Percentiles rank a stretch among this genome's conserved stretches.
These are phyloP conservation scores for Eimeria acervulina DNA, from an alignment of 169 alveolate species.

Conservation along the genomic window DNA sequence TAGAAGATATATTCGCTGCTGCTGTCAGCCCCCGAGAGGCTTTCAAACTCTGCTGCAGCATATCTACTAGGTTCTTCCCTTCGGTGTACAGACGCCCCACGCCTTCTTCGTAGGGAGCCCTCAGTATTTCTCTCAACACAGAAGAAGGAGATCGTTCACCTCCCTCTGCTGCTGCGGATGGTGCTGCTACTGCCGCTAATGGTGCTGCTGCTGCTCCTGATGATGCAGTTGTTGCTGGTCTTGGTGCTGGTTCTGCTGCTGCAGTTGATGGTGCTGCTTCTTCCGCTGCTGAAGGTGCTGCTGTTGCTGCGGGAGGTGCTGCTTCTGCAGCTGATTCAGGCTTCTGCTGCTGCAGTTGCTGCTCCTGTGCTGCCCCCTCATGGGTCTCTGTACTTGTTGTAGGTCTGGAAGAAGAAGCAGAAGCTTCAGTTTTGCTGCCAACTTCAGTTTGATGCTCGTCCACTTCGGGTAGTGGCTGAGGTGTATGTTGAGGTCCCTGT, in stretches of 20 bases:
- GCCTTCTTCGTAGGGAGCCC: background rate
- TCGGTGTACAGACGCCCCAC: background rate
- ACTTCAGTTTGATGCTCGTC: background rate
- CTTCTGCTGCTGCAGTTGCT: slow-evolving; percentile 11
- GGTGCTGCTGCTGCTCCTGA: background rate
- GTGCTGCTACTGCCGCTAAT: background rate
- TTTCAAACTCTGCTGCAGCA: background rate
- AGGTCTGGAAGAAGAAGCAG: background rate
- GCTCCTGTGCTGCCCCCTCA: background rate
- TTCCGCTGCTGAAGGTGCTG: background rate
- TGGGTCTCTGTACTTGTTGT: background rate
- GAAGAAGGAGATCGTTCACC: background rate
- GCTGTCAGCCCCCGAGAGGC: background rate
- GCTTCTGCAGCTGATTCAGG: background rate
- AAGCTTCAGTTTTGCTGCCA: background rate
- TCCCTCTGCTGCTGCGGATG: slow-evolving; percentile 12
- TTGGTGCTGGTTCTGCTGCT: background rate
- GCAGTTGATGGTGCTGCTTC: background rate
- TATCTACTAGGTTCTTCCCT: background rate
- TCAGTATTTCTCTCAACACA: too few species aligned
- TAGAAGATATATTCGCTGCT: slow-evolving; percentile 21
- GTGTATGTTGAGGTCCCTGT: background rate
- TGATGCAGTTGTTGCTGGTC: background rate
- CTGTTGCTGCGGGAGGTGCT: too few species aligned
- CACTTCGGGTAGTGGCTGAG: background rate